These are phyloP conservation scores for Eutrema heterophyllum DNA, from an alignment of 345 rosid genomes.

Conservation along the genomic window DNA sequence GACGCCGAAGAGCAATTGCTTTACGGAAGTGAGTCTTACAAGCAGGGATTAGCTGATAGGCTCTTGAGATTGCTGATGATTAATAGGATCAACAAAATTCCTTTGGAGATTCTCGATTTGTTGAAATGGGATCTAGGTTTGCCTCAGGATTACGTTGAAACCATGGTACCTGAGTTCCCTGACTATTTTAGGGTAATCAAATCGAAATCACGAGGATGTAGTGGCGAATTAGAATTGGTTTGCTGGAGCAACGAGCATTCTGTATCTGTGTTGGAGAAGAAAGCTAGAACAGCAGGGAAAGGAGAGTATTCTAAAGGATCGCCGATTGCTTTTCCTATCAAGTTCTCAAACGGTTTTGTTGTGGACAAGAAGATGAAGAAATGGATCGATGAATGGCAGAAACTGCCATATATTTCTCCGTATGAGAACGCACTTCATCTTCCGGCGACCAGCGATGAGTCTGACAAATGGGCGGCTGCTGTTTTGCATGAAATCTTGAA, in stretches of 20 bases:
- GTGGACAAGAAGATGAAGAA: constrained; percentile 75
- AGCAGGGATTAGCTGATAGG: constrained; percentile 59
- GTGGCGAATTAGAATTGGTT: constrained; percentile 61
- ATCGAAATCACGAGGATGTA: constrained; percentile 3
- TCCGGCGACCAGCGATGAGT: constrained; percentile 56
- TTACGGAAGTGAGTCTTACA: constrained; percentile 65
- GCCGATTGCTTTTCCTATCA: constrained; percentile 53
- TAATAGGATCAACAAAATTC: constrained; percentile 50
- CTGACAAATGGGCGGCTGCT: constrained; percentile 73
- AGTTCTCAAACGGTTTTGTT: constrained; percentile 56
- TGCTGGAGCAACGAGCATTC: constrained; percentile 73
- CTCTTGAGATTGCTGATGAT: constrained; percentile 74
- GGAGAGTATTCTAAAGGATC: constrained; percentile 38
- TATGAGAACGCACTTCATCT: constrained; percentile 61
- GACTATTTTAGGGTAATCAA: constrained; percentile 63
- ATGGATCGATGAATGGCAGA: constrained; percentile 82
- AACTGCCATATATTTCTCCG: constrained; percentile 77
- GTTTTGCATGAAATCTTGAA: constrained; percentile 75
- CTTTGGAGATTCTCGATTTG: constrained; percentile 48
- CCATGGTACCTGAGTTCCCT: constrained; percentile 70
- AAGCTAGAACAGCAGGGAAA: constrained; percentile 27
- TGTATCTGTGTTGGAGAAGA: constrained; percentile 60
- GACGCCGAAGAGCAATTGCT: constrained; percentile 84
- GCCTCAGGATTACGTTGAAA: constrained; percentile 48
- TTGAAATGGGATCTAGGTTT: constrained; percentile 87